Conservation (phyloP, 2,329 filamentous ascomycete genomes). For the Fusarium longipes region DNA sequence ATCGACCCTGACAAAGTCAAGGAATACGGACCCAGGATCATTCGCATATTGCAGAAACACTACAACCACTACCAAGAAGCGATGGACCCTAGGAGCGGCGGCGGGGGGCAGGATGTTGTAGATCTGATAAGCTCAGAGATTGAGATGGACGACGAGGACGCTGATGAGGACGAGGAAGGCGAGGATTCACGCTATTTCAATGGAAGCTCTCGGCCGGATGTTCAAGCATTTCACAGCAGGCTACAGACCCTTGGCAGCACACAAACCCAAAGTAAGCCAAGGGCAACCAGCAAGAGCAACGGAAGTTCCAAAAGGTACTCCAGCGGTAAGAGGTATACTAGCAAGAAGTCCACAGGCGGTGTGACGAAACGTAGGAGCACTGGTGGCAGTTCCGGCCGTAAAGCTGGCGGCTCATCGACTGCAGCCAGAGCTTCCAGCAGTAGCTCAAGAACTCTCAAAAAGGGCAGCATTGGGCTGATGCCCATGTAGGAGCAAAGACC, state of each 20-base stretch:
- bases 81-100: constrained; percentile 53
- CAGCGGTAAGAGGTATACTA: constrained; percentile 47
- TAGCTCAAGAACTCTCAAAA: constrained; percentile 48
- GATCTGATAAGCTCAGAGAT: constrained; percentile 65
- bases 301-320: constrained; percentile 46
- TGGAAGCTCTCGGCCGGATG: constrained; percentile 43
- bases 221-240: constrained; percentile 51
- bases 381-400: constrained; percentile 45
- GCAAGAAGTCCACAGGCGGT: constrained; percentile 47
- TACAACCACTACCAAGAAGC: constrained; percentile 62
- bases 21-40: constrained; percentile 69
- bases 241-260: constrained; percentile 48
- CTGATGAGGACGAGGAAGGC: constrained; percentile 52
- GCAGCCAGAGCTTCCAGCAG: constrained; percentile 37
- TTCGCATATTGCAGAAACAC: constrained; percentile 66
- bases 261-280: constrained; percentile 43
- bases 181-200: constrained; percentile 63
- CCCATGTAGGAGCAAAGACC: constrained; percentile 45
- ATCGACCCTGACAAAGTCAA: constrained; percentile 72
- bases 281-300: constrained; percentile 44
- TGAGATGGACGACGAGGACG: constrained; percentile 52
- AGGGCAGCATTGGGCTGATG: constrained; percentile 50
- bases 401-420: constrained; percentile 48
- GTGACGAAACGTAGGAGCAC: constrained; percentile 49
- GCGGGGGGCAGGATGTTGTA: constrained; percentile 58